phyloP scores from a whole-genome alignment of 2,329 filamentous ascomycete species.

The Botryotinia calthae region DNA sequence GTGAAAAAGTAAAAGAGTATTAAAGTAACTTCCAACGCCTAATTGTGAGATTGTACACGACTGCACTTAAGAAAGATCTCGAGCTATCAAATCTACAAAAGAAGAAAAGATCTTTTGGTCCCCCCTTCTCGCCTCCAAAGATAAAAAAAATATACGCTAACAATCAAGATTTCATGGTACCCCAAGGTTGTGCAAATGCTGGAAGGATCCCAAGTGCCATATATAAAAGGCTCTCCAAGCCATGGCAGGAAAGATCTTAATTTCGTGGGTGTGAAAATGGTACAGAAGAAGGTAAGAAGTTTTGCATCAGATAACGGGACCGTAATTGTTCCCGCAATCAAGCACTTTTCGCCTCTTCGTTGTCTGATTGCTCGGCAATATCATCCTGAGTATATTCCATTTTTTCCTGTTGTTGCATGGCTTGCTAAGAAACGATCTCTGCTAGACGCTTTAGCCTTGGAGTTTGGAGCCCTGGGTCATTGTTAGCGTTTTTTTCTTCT shows the following conservation, averaged over 20 bases:
- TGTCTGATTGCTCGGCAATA: constrained; percentile 45
- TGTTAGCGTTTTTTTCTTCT: constrained; percentile 36
- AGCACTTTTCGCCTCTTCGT: constrained; percentile 36
- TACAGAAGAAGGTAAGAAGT: constrained; percentile 38
- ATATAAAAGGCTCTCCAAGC: constrained; percentile 35
- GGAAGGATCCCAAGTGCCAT: constrained; percentile 25
- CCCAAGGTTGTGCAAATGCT: constrained; percentile 18
- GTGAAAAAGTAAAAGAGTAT: constrained; percentile 14
- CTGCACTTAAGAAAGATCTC: neutral
- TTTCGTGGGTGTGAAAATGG: constrained; percentile 32
- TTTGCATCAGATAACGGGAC: constrained; percentile 18
- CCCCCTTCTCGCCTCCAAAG: constrained; percentile 3
- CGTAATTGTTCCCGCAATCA: constrained; percentile 24
- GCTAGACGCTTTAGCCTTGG: constrained; percentile 90
- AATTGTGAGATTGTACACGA: constrained; percentile 12
- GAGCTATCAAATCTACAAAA: constrained; percentile 19
- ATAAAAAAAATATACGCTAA: constrained; percentile 20
- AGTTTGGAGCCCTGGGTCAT: constrained; percentile 78
- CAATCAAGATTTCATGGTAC: constrained; percentile 19
- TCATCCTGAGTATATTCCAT: constrained; percentile 57
- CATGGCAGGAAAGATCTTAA: constrained; percentile 31
- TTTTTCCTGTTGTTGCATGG: constrained; percentile 92
- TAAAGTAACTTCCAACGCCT: constrained; percentile 16
- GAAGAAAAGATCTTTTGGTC: constrained; percentile 5
- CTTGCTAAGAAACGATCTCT: constrained; percentile 97